A percentile compares a stretch with the other conserved stretches of the same genome.
Evolutionary conservation across 2,329 filamentous ascomycete species (phyloP).

Genomic region (Neurospora crassa): DNA sequence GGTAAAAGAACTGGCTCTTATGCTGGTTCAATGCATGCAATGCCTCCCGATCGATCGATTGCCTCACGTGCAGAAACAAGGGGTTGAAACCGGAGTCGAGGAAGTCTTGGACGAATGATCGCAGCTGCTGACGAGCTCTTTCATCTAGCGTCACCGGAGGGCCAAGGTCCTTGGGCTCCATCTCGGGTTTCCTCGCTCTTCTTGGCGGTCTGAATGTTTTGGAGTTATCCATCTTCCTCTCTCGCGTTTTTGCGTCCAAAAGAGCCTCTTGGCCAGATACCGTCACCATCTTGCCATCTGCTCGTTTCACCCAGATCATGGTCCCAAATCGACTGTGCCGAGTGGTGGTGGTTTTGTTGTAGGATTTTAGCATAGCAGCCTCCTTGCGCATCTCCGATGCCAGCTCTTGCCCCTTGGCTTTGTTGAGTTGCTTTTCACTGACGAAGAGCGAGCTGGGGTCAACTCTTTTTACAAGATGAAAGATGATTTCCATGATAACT

Average conservation of each 20-base stretch:
- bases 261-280: conserved; percentile 84
- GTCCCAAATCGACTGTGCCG: conserved; percentile 92
- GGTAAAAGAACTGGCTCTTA: conserved; percentile 79
- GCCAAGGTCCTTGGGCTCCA: conserved; percentile 67
- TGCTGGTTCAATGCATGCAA: conserved; percentile 72
- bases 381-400: conserved; percentile 70
- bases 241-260: conserved; percentile 58
- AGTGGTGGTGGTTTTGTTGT: conserved; percentile 69
- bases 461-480: conserved; percentile 85
- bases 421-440: conserved; percentile 61
- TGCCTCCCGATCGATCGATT: conserved; percentile 82
- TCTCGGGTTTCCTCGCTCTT: conserved; percentile 49
- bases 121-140: conserved; percentile 66
- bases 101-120: conserved; percentile 83
- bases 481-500: conserved; percentile 82
- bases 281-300: conserved; percentile 74
- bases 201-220: conserved; percentile 86
- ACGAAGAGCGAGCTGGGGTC: conserved; percentile 79
- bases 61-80: conserved; percentile 73
- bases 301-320: conserved; percentile 92
- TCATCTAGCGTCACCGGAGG: conserved; percentile 59
- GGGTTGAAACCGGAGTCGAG: conserved; percentile 94
- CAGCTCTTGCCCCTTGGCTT: conserved; percentile 63
- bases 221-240: conserved; percentile 80
- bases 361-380: conserved; percentile 67